Evolutionary conservation across 2,329 filamentous ascomycete genomes (phyloP), one percentile per base, ranked within the genome.

Genomic region (Ceratocystis variospora): DNA sequence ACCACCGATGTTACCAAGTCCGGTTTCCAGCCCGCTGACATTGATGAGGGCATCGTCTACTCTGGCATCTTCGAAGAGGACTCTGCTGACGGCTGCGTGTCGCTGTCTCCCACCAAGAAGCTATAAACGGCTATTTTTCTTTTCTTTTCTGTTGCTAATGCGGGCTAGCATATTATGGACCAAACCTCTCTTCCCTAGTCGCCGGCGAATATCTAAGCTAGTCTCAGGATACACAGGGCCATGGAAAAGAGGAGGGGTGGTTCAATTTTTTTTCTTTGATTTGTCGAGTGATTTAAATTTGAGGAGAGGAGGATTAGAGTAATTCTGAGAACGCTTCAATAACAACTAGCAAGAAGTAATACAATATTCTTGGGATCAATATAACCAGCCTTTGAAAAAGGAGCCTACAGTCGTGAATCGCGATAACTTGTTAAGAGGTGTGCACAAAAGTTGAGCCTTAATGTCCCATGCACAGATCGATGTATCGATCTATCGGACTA

Each of bases 1-100:
- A 74, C 73, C 41, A 71, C 70, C 59, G 78, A 83, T 70, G 76
- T 82, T 48, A 76, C 76, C 57, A 78, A 78, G 71, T 71, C 76
- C 48, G 81, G 79, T 4, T 77, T 75, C 69, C 81, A 83, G 71
- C 74, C 76, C 68, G 69, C 74, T 8, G 76, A 74, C 28, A 79
- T 83, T 66, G 72, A 82, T 70, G 81, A 83, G 72, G 81, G 80
- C 1, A 70, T 83, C 48, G 75, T 82, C 44, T 83, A 76, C 69
- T 78, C 77, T 0, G 80, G 80, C 4, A 77, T 83, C 62, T 83
- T 83, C 71, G 72, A 79, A 66, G 81, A 83, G 73, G 77, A 82
- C 69, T 81, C 76, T 70, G 70, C 74, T 5, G 68, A 71, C 7
- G 73, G 74, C 25, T 79, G 77, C 67, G 69, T 80, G 46, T 75